Percentiles rank a stretch among this genome's conserved stretches.
Conservation (phyloP, 352 stramenopile genomes). For the Paralagenidium karlingii region DNA sequence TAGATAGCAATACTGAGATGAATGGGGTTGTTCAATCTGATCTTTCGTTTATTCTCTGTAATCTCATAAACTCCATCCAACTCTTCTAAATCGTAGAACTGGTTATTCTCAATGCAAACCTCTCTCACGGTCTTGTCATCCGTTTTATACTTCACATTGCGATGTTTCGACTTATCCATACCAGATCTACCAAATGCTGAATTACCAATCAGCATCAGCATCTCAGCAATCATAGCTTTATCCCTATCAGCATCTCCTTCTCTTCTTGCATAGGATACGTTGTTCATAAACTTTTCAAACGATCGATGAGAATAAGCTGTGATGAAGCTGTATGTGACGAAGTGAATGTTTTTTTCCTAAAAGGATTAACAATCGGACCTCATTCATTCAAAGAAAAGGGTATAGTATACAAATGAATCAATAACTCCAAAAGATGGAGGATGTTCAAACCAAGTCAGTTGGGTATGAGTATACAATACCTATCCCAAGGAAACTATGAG, state of each 20-base stretch:
- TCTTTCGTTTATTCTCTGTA: conserved; percentile 4
- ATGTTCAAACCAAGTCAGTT: too few relatives aligned
- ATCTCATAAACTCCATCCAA: conserved; percentile 5
- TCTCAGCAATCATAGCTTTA: conserved; percentile 7
- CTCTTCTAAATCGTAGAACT: conserved; percentile 6
- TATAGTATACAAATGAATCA: too few relatives aligned
- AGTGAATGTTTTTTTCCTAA: too few relatives aligned
- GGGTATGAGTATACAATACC: too few relatives aligned
- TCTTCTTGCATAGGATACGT: conserved; percentile 11
- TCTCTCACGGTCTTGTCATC: conserved; percentile 1
- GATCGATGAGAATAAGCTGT: conserved; percentile 6
- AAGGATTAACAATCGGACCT: too few relatives aligned
- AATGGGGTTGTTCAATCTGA: conserved; percentile 8
- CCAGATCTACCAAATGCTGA: conserved; percentile 6
- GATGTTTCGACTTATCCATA: conserved; percentile 11
- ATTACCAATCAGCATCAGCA: conserved; percentile 9
- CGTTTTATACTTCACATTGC: conserved; percentile 4
- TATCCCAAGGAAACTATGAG: too few relatives aligned
- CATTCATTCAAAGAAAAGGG: too few relatives aligned
- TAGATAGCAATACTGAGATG: conserved; percentile 11
- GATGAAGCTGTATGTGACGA: conserved; percentile 15
- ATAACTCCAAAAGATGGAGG: too few relatives aligned
- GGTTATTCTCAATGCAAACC: conserved; percentile 1
- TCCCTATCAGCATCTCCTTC: conserved; percentile 11
- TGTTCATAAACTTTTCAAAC: conserved; percentile 11